phyloP scores from a whole-genome alignment of 2,329 filamentous ascomycete species.

The Sclerotinia subarctica region DNA sequence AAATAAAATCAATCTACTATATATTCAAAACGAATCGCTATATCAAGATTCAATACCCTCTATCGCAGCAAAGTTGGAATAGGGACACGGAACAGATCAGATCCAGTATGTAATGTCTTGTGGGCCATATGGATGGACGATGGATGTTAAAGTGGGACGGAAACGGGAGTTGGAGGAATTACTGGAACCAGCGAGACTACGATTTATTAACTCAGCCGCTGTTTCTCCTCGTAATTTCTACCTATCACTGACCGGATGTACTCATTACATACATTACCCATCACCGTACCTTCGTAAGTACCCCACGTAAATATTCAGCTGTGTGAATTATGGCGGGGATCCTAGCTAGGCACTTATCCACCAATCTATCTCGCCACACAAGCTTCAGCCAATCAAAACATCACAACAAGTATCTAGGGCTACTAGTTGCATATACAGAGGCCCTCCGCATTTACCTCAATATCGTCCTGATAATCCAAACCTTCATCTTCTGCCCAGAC shows the following conservation, averaged over 20 bases:
- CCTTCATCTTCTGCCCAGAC: background rate
- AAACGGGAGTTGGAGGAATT: too few relatives aligned
- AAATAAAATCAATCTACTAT: too few relatives aligned
- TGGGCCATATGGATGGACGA: too few relatives aligned
- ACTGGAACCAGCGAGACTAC: too few relatives aligned
- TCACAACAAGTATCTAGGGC: background rate
- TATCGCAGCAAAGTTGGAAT: too few relatives aligned
- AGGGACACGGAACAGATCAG: too few relatives aligned
- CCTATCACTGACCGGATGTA: constrained; percentile 5
- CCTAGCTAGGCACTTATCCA: constrained; percentile 1
- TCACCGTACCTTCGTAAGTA: too few relatives aligned
- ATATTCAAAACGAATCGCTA: background rate
- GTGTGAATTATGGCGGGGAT: background rate
- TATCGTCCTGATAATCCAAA: background rate
- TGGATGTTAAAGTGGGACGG: too few relatives aligned
- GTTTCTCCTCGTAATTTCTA: constrained; percentile 4
- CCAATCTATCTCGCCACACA: background rate
- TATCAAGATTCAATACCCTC: background rate
- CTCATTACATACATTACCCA: too few relatives aligned
- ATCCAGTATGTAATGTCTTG: too few relatives aligned
- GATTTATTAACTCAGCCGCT: too few relatives aligned
- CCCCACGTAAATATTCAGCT: constrained; percentile 8
- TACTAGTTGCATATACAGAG: constrained; percentile 1
- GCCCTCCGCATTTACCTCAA: background rate
- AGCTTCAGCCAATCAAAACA: background rate